Conservation (phyloP, 108 stramenopile species). For the Fistulifera pelliculosa region DNA sequence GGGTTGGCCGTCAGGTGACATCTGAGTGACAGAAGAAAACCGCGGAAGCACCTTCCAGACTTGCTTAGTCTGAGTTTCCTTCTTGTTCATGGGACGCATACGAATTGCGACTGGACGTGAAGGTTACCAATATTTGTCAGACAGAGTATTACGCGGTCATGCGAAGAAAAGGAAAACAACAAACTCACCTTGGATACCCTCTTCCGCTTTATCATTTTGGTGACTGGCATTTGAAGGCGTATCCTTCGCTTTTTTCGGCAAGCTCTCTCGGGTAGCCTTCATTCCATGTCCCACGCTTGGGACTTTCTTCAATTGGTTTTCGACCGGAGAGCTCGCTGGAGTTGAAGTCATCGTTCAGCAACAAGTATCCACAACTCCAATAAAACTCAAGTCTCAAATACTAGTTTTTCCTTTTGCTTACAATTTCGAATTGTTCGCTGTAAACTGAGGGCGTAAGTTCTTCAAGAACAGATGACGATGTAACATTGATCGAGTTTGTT, state of each 20-base stretch:
- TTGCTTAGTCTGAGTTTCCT: slow-evolving; percentile 41
- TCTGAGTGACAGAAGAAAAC: slow-evolving; percentile 68
- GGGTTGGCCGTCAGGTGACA: slow-evolving; percentile 60
- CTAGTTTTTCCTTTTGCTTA: too few species aligned
- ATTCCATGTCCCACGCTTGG: background rate
- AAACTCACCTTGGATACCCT: slow-evolving; percentile 36
- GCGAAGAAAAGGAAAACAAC: background rate
- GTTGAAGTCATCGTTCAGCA: too few species aligned
- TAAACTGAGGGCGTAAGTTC: too few species aligned
- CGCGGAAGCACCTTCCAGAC: slow-evolving; percentile 82
- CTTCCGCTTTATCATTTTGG: slow-evolving; percentile 17
- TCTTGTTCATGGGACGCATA: slow-evolving; percentile 84
- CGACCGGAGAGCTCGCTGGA: too few species aligned
- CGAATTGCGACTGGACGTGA: slow-evolving; percentile 82
- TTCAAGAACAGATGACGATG: too few species aligned
- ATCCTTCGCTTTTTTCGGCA: too few species aligned
- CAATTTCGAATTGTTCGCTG: too few species aligned
- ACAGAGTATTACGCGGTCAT: too few species aligned
- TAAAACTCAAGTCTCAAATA: too few species aligned
- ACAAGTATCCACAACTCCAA: too few species aligned
- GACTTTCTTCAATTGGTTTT: background rate
- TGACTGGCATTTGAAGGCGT: background rate
- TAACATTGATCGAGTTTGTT: too few species aligned
- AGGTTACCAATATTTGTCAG: too few species aligned
- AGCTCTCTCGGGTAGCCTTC: background rate